These are phyloP conservation scores for Saururus chinensis DNA, from an alignment of 164 flowering plant genomes.

Conservation along the genomic window DNA sequence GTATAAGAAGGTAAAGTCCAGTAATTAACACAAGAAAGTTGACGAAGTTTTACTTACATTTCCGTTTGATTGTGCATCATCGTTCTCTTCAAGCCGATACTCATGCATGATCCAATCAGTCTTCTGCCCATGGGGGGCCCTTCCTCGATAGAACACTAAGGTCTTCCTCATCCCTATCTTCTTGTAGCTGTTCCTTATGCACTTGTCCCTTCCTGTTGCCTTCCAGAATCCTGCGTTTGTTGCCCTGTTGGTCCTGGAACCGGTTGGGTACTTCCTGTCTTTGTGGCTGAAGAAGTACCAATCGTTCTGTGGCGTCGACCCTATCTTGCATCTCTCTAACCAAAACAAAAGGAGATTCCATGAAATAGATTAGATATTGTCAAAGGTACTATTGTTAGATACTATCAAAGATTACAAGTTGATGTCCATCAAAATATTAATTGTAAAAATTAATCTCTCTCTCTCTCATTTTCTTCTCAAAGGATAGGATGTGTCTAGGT, in stretches of 20 bases:
- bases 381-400: no score
- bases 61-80: conserved; percentile 36
- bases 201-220: conserved; percentile 94
- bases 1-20: neutral
- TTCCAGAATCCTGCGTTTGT: conserved; percentile 95
- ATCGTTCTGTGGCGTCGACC: conserved; percentile 89
- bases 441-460: no score
- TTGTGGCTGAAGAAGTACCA: conserved; percentile 99
- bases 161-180: conserved; percentile 97
- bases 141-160: conserved; percentile 79
- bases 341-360: neutral
- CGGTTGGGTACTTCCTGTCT: conserved; percentile 93
- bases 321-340: conserved; percentile 78
- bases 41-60: conserved; percentile 3
- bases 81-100: conserved; percentile 77
- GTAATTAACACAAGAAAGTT: neutral
- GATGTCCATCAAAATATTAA: no score
- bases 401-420: no score
- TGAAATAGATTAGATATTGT: no score
- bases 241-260: conserved; percentile 87
- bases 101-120: conserved; percentile 99
- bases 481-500: no score
- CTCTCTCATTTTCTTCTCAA: no score
- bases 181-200: conserved; percentile 73
- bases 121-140: conserved; percentile 97